Evolutionary conservation across 768 basidiomycete genomes (phyloP).

Genomic region (Leccinum uliginosum): DNA sequence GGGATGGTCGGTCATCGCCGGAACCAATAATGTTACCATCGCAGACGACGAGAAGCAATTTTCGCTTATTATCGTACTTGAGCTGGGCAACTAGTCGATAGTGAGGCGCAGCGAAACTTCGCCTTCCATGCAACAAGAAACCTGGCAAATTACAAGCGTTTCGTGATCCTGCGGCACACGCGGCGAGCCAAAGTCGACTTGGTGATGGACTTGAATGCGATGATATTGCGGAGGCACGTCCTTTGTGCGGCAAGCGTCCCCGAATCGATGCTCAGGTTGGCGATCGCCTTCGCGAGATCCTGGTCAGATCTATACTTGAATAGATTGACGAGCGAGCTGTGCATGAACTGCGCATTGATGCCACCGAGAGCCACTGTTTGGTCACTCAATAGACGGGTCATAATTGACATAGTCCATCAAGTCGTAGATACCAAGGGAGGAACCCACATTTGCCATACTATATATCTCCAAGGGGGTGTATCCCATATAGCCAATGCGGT

Average conservation of each 20-base stretch:
- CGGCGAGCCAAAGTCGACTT: slow-evolving; percentile 77
- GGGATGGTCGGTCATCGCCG: slow-evolving; percentile 97
- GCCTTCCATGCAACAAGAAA: slow-evolving; percentile 98
- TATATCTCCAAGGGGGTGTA: slow-evolving; percentile 72
- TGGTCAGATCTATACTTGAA: slow-evolving; percentile 69
- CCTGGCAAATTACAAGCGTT: slow-evolving; percentile 96
- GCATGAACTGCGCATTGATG: slow-evolving; percentile 64
- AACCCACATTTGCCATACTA: slow-evolving; percentile 57
- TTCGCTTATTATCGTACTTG: slow-evolving; percentile 98
- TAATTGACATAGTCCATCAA: slow-evolving; percentile 72
- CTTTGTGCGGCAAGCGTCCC: slow-evolving; percentile 65
- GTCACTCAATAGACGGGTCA: slow-evolving; percentile 54
- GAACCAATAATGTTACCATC: slow-evolving; percentile 98
- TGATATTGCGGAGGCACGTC: slow-evolving; percentile 40
- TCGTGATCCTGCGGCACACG: slow-evolving; percentile 92
- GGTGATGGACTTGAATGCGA: slow-evolving; percentile 94
- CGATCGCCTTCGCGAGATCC: slow-evolving; percentile 73
- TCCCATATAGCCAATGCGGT: slow-evolving; percentile 85
- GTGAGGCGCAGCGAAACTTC: slow-evolving; percentile 78
- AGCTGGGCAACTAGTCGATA: slow-evolving; percentile 91
- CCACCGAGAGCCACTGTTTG: slow-evolving; percentile 42
- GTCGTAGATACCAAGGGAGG: slow-evolving; percentile 83
- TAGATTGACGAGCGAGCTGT: slow-evolving; percentile 56
- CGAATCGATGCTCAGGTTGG: slow-evolving; percentile 54
- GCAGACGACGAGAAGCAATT: slow-evolving; percentile 88